These are phyloP conservation scores for Bassia scoparia DNA, from an alignment of 148 eudicot genomes.

Conservation along the genomic window DNA sequence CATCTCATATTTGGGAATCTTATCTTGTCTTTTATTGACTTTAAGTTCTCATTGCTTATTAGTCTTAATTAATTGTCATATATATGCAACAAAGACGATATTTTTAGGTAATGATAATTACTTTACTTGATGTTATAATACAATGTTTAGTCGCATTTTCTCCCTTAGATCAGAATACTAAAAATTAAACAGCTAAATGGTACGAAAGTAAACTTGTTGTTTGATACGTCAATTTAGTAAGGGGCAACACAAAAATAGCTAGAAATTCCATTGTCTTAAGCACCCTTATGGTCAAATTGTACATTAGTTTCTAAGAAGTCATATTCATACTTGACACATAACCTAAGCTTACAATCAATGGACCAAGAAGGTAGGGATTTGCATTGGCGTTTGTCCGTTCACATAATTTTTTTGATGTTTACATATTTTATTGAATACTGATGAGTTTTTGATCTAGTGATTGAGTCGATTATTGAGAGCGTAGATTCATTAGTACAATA, in stretches of 20 bases:
- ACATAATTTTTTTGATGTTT: too few species aligned
- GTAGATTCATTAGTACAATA: too few species aligned
- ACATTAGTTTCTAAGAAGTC: too few species aligned
- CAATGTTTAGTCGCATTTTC: neutral
- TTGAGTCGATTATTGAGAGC: too few species aligned
- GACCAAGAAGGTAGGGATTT: too few species aligned
- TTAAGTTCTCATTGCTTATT: neutral
- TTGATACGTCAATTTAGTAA: neutral
- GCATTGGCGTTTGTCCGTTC: too few species aligned
- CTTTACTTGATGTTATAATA: neutral
- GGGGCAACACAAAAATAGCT: neutral
- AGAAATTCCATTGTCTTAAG: neutral
- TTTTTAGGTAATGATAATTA: neutral
- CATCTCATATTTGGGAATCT: too few species aligned
- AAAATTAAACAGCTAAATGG: too few species aligned
- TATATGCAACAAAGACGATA: neutral
- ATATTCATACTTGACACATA: too few species aligned
- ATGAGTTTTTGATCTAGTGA: too few species aligned
- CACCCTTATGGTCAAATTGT: neutral
- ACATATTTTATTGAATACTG: too few species aligned
- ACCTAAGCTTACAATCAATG: too few species aligned
- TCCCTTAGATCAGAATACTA: neutral
- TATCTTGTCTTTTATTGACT: neutral
- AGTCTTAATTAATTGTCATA: neutral
- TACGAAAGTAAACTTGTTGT: neutral